Evolutionary conservation across 306 rosid species (phyloP).

Genomic region (Citrullus mucosospermus): DNA sequence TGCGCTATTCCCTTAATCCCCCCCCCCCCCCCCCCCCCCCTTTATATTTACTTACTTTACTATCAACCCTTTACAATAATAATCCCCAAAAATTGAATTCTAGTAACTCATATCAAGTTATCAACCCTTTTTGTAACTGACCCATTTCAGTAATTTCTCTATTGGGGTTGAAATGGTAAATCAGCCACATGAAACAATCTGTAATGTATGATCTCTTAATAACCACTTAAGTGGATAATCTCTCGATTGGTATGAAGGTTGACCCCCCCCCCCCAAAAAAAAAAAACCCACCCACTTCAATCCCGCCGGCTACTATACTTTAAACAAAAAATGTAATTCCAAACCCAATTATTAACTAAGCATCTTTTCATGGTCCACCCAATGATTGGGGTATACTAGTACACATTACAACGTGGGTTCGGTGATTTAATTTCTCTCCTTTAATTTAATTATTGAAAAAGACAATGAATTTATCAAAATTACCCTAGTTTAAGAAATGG

Average conservation of each 20-base stretch:
- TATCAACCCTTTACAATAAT: not conserved
- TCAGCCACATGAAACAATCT: no score
- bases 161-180: no score
- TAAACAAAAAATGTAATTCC: not conserved
- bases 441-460: not conserved
- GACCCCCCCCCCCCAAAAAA: not conserved
- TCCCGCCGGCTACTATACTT: not conserved
- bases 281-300: not conserved
- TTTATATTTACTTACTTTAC: not conserved
- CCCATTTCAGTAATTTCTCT: not conserved
- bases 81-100: not conserved
- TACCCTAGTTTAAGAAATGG: conserved; percentile 9
- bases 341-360: not conserved
- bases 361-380: conserved; percentile 9
- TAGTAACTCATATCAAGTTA: not conserved
- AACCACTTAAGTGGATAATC: no score
- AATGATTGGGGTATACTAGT: not conserved
- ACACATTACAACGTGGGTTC: not conserved
- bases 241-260: not conserved
- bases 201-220: no score
- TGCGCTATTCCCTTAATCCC: not conserved
- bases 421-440: not conserved
- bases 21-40: not conserved
- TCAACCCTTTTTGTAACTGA: not conserved
- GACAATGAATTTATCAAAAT: not conserved